phyloP scores from a whole-genome alignment of 2,329 filamentous ascomycete genomes.

The Emericellopsis cladophorae region DNA sequence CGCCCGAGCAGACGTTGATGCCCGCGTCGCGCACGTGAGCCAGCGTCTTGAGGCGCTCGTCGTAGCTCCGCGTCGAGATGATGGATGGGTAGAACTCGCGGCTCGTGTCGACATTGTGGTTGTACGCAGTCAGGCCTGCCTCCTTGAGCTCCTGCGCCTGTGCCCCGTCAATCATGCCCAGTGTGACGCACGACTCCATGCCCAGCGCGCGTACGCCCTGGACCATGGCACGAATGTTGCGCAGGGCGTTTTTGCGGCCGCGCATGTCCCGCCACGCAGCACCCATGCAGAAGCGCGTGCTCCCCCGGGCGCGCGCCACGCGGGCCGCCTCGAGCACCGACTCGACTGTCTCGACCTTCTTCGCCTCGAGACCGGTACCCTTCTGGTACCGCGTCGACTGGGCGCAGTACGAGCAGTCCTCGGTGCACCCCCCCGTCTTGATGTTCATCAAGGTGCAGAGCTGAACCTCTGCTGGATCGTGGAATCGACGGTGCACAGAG shows the following conservation, averaged over 20 bases:
- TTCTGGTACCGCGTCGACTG: conserved; percentile 72
- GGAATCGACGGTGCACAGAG: conserved; percentile 71
- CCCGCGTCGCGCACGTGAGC: conserved; percentile 72
- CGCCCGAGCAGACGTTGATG: conserved; percentile 81
- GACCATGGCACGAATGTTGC: conserved; percentile 80
- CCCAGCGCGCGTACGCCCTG: conserved; percentile 66
- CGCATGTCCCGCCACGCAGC: conserved; percentile 92
- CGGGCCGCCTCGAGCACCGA: conserved; percentile 68
- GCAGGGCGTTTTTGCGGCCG: conserved; percentile 69
- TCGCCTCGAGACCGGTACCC: conserved; percentile 67
- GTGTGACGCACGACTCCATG: conserved; percentile 88
- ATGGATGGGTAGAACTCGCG: conserved; percentile 79
- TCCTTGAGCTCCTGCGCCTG: conserved; percentile 75
- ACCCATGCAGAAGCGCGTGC: conserved; percentile 90
- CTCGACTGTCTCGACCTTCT: conserved; percentile 67
- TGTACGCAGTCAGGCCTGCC: conserved; percentile 81
- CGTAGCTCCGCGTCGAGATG: conserved; percentile 77
- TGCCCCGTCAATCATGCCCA: conserved; percentile 77
- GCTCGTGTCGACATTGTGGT: conserved; percentile 87
- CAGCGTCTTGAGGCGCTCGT: conserved; percentile 73
- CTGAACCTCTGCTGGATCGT: conserved; percentile 72
- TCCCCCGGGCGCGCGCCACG: conserved; percentile 69
- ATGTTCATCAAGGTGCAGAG: conserved; percentile 96
- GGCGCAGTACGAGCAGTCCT: conserved; percentile 88
- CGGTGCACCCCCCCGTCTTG: conserved; percentile 84